Evolutionary conservation across 768 basidiomycete species (phyloP), one percentile per base, ranked within the genome.

Genomic region (Lyophyllum shimeji): DNA sequence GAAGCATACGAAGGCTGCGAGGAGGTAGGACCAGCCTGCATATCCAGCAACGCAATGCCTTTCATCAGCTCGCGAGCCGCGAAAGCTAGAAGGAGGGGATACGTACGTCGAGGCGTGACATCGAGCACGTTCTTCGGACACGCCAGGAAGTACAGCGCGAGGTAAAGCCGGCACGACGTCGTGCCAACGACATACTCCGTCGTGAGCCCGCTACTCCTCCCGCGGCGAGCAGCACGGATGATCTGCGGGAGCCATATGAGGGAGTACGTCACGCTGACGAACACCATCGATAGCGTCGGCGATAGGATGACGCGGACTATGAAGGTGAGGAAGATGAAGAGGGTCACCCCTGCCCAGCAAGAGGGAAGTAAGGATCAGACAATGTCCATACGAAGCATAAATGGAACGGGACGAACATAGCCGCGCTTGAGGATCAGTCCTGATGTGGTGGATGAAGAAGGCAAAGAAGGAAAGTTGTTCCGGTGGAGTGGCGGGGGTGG

Each of bases 81-180:
- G 33, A 44, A 53, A 49, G 57, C 5, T 42, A 43, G 20, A 43
- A 44, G 25, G 46, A 18, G 18, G 12, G 13, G 24, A 53, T 8
- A 76, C 86, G 57, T 65, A 93, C 92, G 66, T 57, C 86, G 80
- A 13, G 89, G 83, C 59, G 89, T 81, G 15, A 93, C 78, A 56
- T 95, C 93, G 54, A 95, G 77, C 6, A 95, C 88, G 64, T 95
- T 97, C 65, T 84, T 84, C 0, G 93, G 90, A 65, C 90, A 95
- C 0, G 79, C 80, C 65, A 95, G 74, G 61, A 90, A 90, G 66
- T 96, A 95, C 34, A 93, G 66, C 2, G 84, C 82, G 46, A 87
- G 79, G 53, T 81, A 85, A 45, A 93, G 72, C 50, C 94, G 76
- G 54, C 86, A 88, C 1, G 83, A 47, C 0, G 89, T 89, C 5